Percentiles rank a stretch among this genome's conserved stretches.
Evolutionary conservation across 768 basidiomycete genomes (phyloP).

Genomic region (Tricholoma flavovirens): DNA sequence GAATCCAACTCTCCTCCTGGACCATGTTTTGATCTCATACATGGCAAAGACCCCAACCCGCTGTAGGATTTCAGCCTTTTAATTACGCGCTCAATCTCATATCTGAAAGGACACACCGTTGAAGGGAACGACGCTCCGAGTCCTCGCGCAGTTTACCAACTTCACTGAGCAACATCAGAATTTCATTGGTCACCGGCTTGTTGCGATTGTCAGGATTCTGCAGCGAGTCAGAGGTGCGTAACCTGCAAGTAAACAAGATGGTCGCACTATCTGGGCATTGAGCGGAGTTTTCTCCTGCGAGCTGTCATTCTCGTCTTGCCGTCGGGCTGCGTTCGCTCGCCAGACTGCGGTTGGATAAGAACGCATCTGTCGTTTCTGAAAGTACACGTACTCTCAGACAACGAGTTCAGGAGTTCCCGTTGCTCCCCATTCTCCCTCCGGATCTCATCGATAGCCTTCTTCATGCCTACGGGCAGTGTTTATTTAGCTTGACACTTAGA

Average conservation of each 20-base stretch:
- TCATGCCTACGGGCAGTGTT: slow-evolving; percentile 38
- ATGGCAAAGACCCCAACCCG: slow-evolving; percentile 68
- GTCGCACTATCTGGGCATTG: slow-evolving; percentile 62
- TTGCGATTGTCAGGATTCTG: slow-evolving; percentile 87
- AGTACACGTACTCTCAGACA: slow-evolving; percentile 49
- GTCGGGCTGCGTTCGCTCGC: slow-evolving; percentile 58
- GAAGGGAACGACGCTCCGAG: slow-evolving; percentile 67
- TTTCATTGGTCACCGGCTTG: slow-evolving; percentile 75
- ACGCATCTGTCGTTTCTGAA: not conserved
- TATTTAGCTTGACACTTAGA: not conserved
- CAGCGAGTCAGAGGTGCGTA: not conserved
- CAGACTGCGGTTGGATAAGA: slow-evolving; percentile 38
- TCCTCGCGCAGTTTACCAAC: slow-evolving; percentile 79
- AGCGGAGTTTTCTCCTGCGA: slow-evolving; percentile 69
- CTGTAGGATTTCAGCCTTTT: slow-evolving; percentile 28
- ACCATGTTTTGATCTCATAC: slow-evolving; percentile 68
- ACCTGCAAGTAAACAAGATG: not conserved
- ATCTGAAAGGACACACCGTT: slow-evolving; percentile 49
- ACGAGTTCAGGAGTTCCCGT: slow-evolving; percentile 43
- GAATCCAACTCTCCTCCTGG: slow-evolving; percentile 81
- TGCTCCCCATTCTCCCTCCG: slow-evolving; percentile 55
- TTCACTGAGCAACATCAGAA: slow-evolving; percentile 75
- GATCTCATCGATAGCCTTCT: slow-evolving; percentile 56
- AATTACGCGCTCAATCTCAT: not conserved
- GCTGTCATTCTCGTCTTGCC: slow-evolving; percentile 61